Percentiles rank a stretch among this genome's conserved stretches.
Conservation (phyloP, 2,329 filamentous ascomycete species). For the Parastagonospora nodorum region DNA sequence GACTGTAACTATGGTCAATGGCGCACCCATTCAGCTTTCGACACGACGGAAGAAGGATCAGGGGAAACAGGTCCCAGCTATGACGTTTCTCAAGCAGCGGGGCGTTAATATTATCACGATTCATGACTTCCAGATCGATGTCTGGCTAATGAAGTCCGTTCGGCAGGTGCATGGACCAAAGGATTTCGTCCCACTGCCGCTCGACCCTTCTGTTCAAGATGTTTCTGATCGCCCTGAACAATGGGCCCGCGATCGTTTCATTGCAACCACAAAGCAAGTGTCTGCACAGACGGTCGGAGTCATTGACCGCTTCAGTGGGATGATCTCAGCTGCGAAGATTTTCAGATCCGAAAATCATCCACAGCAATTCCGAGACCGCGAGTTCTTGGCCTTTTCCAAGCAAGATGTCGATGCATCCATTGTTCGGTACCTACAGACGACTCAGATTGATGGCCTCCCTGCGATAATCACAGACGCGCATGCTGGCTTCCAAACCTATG, state of each 20-base stretch:
- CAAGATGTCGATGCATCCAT: constrained; percentile 10
- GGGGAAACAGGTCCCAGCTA: constrained; percentile 1
- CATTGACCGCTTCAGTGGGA: constrained; percentile 17
- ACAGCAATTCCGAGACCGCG: constrained; percentile 7
- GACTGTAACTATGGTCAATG: constrained; percentile 15
- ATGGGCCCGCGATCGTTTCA: constrained; percentile 11
- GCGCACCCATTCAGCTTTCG: constrained; percentile 12
- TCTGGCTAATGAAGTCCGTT: constrained; percentile 18
- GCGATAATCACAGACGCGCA: constrained; percentile 20
- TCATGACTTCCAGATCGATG: constrained; percentile 10
- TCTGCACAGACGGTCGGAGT: constrained; percentile 11
- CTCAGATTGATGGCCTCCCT: constrained; percentile 10
- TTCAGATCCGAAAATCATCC: constrained; percentile 1
- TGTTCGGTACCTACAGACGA: constrained; percentile 13
- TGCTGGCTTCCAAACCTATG: constrained; percentile 14
- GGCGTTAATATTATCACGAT: constrained; percentile 8
- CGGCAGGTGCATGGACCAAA: constrained; percentile 3
- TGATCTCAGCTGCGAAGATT: constrained; percentile 15
- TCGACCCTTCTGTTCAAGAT: constrained; percentile 3
- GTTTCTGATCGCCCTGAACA: constrained; percentile 6
- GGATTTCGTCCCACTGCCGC: background rate
- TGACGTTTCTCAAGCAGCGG: constrained; percentile 11
- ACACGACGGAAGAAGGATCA: constrained; percentile 6
- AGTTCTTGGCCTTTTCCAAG: constrained; percentile 18
- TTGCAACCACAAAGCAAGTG: constrained; percentile 3